These are phyloP conservation scores for Globisporangium yorkense DNA, from an alignment of 352 stramenopile genomes.

Conservation along the genomic window DNA sequence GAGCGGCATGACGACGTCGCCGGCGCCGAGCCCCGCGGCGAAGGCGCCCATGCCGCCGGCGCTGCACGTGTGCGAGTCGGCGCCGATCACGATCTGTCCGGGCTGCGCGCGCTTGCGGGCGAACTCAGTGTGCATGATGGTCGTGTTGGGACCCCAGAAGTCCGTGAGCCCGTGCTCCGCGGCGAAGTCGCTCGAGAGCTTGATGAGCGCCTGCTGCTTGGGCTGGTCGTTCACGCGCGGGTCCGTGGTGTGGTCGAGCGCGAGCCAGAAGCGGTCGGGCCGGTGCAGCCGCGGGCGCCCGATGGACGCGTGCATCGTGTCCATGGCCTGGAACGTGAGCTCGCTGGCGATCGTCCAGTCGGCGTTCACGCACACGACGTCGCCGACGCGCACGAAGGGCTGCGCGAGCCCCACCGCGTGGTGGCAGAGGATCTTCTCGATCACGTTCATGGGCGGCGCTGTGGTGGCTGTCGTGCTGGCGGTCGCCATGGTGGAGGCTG, in stretches of 20 bases:
- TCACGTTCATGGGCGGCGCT: conserved; percentile 5
- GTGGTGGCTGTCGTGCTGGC: conserved; percentile 33
- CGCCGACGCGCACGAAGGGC: conserved; percentile 51
- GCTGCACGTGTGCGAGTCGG: conserved; percentile 76
- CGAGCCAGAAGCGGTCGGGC: conserved; percentile 85
- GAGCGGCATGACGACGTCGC: conserved; percentile 80
- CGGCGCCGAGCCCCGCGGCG: conserved; percentile 67
- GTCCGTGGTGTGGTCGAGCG: conserved; percentile 82
- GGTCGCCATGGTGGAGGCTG: neutral
- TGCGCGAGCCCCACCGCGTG: conserved; percentile 64
- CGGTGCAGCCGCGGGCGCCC: conserved; percentile 77
- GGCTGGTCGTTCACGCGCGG: conserved; percentile 78
- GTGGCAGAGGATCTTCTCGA: conserved; percentile 78
- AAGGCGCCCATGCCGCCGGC: conserved; percentile 75
- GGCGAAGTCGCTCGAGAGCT: conserved; percentile 76
- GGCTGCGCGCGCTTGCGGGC: conserved; percentile 80
- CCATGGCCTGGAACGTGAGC: conserved; percentile 31
- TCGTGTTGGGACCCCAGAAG: conserved; percentile 83
- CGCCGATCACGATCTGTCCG: conserved; percentile 78
- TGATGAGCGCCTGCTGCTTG: conserved; percentile 86
- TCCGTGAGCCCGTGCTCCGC: conserved; percentile 75
- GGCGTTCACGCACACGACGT: conserved; percentile 83
- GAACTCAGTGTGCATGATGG: conserved; percentile 86
- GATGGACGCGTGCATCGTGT: conserved; percentile 43
- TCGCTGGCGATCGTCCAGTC: conserved; percentile 82